These are phyloP conservation scores for Penicillium desertorum DNA, from an alignment of 495 filamentous ascomycete genomes.

Conservation along the genomic window DNA sequence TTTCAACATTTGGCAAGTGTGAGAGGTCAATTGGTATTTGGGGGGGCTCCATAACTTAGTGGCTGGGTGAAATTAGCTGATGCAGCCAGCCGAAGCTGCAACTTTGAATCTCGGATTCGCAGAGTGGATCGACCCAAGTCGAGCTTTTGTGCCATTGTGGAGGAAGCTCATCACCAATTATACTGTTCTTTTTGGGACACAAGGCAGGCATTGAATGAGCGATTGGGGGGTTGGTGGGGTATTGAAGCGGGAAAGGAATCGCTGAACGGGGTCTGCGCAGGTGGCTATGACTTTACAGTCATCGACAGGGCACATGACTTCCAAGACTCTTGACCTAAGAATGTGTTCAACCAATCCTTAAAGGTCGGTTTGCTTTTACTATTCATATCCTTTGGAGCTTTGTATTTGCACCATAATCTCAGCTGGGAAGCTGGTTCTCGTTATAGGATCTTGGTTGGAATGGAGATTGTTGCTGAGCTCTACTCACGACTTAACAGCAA, in stretches of 20 bases:
- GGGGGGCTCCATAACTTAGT: not conserved
- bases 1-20: slow-evolving; percentile 12
- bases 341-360: not conserved
- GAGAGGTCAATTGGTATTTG: not conserved
- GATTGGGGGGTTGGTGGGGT: not conserved
- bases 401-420: not conserved
- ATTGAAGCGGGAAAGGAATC: not conserved
- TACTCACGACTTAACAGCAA: slow-evolving; percentile 40
- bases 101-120: slow-evolving; percentile 8
- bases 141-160: slow-evolving; percentile 18
- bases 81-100: slow-evolving; percentile 22
- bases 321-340: not conserved
- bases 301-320: not conserved
- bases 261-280: not conserved
- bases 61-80: slow-evolving; percentile 9
- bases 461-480: not conserved
- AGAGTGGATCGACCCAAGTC: slow-evolving; percentile 22
- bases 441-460: not conserved
- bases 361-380: not conserved
- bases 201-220: not conserved
- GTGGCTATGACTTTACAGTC: not conserved
- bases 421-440: no score
- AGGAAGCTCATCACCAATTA: not conserved
- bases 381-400: not conserved
- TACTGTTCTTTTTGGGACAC: not conserved